Conservation (phyloP, 1,284 basidiomycete genomes). For the Irpex sp. region DNA sequence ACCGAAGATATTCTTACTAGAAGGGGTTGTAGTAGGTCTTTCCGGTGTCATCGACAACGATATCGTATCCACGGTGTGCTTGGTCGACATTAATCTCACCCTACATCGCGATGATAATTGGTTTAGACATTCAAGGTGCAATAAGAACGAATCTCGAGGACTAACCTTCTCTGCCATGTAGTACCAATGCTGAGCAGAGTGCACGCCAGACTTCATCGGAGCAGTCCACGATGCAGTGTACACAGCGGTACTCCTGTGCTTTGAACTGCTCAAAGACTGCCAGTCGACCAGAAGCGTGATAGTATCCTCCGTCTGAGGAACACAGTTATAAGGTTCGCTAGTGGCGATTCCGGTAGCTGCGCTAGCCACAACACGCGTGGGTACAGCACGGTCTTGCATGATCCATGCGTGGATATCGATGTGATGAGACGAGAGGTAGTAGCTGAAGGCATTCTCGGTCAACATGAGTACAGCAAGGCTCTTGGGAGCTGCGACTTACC, state of each 20-base stretch:
- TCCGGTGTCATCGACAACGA: constrained; percentile 79
- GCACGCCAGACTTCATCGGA: constrained; percentile 73
- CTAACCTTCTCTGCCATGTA: constrained; percentile 87
- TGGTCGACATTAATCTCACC: constrained; percentile 92
- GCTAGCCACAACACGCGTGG: constrained; percentile 83
- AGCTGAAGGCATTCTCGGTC: constrained; percentile 40
- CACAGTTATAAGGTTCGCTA: constrained; percentile 81
- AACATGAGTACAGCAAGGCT: not conserved
- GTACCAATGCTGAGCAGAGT: constrained; percentile 91
- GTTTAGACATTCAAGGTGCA: not conserved
- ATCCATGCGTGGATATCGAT: constrained; percentile 93
- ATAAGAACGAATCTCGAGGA: not conserved
- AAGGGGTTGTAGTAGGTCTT: constrained; percentile 88
- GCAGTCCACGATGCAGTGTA: constrained; percentile 93
- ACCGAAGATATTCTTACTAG: constrained; percentile 55
- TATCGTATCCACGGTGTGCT: constrained; percentile 88
- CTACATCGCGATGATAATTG: constrained; percentile 31
- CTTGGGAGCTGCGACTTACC: constrained; percentile 31
- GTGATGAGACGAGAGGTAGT: constrained; percentile 93
- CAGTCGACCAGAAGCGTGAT: constrained; percentile 94
- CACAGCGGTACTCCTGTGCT: constrained; percentile 76
- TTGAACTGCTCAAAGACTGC: constrained; percentile 70
- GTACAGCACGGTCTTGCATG: constrained; percentile 74
- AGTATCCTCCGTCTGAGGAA: constrained; percentile 86
- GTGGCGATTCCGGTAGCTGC: constrained; percentile 89